These are phyloP conservation scores for Trypanosoma theileri DNA, from an alignment of 208 protist species.

Conservation along the genomic window DNA sequence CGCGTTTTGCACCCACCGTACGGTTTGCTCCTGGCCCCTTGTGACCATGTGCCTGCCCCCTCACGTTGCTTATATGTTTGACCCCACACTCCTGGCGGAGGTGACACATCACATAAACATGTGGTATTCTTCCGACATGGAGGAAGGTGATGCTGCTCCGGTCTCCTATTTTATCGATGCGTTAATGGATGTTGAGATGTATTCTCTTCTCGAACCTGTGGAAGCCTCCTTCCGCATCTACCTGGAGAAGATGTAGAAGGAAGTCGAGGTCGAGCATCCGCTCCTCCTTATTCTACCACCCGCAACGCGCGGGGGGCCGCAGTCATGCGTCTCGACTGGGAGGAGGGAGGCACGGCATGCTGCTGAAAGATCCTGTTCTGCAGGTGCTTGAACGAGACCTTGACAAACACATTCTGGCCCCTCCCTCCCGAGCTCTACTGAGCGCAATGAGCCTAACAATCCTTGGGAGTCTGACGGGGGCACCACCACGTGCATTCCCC, in stretches of 20 bases:
- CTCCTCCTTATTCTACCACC: neutral
- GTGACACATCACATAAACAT: neutral
- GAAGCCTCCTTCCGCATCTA: conserved; percentile 7
- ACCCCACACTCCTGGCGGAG: neutral
- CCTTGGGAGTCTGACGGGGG: neutral
- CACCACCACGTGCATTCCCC: too few relatives aligned
- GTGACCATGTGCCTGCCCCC: conserved; percentile 3
- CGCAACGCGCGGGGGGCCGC: too few relatives aligned
- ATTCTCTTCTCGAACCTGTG: conserved; percentile 1
- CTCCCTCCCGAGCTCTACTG: neutral
- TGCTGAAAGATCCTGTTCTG: conserved; percentile 1
- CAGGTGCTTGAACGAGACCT: neutral
- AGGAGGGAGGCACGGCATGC: neutral
- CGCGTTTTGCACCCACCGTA: neutral
- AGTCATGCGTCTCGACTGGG: conserved; percentile 5
- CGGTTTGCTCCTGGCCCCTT: neutral
- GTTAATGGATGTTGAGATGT: neutral
- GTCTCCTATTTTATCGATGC: neutral
- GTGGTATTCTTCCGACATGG: neutral
- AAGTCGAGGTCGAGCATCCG: neutral
- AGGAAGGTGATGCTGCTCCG: neutral
- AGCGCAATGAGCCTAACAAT: neutral
- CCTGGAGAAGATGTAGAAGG: neutral
- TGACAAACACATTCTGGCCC: conserved; percentile 1
- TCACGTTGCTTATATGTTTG: conserved; percentile 15